Evolutionary conservation across 495 filamentous ascomycete species (phyloP), one percentile per base, ranked within the genome.

Genomic region (Annulohypoxylon moriforme): DNA sequence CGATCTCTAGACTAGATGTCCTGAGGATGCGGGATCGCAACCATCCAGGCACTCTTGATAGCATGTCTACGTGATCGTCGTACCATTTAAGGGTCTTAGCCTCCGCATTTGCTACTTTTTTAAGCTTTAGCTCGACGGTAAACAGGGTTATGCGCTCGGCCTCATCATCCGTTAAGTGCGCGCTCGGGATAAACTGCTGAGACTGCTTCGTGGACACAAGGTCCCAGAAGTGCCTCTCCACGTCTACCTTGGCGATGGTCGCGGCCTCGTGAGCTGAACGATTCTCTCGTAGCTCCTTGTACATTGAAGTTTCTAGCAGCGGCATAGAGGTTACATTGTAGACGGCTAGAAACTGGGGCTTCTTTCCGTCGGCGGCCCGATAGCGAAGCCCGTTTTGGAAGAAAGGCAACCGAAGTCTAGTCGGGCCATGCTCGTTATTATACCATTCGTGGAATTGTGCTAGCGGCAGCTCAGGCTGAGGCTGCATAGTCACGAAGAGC

Each of bases 371-470:
- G 53, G 76, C 85, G 18, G 90, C 91, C 10, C 87, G 88, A 80
- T 92, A 96, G 29, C 93, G 89, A 72, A 93, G 90, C 49, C 93
- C 93, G 77, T 93, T 94, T 44, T 78, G 78, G 77, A 91, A 85
- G 77, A 92, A 78, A 42, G 91, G 89, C 9, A 94, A 78, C 47
- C 91, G 89, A 16, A 94, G 85, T 29, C 93, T 88, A 42, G 89
- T 85, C 34, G 93, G 92, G 60, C 93, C 93, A 79, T 96, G 93
- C 79, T 96, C 93, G 77, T 91, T 92, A 82, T 94, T 92, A 82
- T 96, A 96, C 93, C 93, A 96, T 77, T 94, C 92, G 79, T 94
- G 91, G 82, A 94, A 94, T 75, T 92, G 89, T 63, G 87, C 82
- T 47, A 84, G 75, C n/a, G 88, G 85, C 58, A 93, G 84, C 29